These are phyloP conservation scores for Vitis hybrid DNA, from an alignment of 177 flowering plant genomes.

Conservation along the genomic window DNA sequence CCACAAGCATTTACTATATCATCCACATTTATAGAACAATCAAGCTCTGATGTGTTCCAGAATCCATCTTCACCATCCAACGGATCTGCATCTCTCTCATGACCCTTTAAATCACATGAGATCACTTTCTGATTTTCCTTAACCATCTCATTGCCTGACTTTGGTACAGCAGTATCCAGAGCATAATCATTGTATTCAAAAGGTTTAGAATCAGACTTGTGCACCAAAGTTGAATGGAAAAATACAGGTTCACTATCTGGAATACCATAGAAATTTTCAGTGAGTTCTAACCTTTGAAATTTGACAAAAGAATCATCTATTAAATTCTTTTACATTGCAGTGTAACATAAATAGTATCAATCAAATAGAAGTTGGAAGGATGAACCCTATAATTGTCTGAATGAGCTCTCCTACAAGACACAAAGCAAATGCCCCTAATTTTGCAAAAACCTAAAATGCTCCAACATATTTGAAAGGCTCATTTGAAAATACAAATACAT, in stretches of 20 bases:
- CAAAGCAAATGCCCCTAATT: too few species aligned
- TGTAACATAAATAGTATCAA: neutral
- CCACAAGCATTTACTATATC: conserved; percentile 7
- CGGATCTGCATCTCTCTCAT: conserved; percentile 13
- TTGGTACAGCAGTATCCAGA: conserved; percentile 18
- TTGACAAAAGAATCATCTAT: neutral
- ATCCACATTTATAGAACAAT: conserved; percentile 15
- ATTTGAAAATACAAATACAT: too few species aligned
- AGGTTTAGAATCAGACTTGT: conserved; percentile 13
- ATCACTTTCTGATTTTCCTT: conserved; percentile 24
- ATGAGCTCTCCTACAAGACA: too few species aligned
- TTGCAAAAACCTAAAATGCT: too few species aligned
- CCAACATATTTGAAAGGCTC: too few species aligned
- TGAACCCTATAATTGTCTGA: neutral
- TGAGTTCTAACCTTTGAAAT: too few species aligned
- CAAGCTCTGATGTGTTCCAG: conserved; percentile 13
- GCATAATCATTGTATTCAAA: conserved; percentile 19
- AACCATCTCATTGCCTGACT: conserved; percentile 14
- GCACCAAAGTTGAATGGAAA: conserved; percentile 9
- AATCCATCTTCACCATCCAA: conserved; percentile 8
- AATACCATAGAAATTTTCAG: conserved; percentile 1
- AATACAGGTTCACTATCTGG: conserved; percentile 23
- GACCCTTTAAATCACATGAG: conserved; percentile 4
- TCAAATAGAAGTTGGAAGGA: too few species aligned
- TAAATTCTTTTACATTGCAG: neutral